A percentile compares a stretch with the other conserved stretches of the same genome.
phyloP scores from a whole-genome alignment of 345 rosid species.

The Garcia nutans region DNA sequence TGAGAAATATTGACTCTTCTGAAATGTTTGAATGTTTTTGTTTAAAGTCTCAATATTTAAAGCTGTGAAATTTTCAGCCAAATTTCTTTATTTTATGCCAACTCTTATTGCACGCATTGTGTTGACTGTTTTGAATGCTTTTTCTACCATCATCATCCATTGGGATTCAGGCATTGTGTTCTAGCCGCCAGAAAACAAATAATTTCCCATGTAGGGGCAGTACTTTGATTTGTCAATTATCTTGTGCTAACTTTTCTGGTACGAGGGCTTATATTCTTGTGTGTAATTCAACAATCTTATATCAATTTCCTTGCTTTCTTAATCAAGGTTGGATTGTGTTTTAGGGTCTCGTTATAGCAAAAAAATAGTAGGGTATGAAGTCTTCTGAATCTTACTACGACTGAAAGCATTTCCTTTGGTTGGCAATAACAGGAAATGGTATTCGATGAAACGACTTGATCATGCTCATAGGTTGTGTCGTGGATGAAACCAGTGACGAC shows the following conservation, averaged over 20 bases:
- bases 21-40: no score
- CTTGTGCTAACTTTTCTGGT: not conserved
- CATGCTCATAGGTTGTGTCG: slow-evolving; percentile 22
- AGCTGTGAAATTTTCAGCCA: no score
- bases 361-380: not conserved
- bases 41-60: no score
- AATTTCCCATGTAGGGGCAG: not conserved
- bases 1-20: not conserved
- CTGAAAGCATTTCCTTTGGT: slow-evolving; percentile 4
- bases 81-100: no score
- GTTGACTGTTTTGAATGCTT: no score
- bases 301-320: not conserved
- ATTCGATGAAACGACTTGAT: slow-evolving; percentile 62
- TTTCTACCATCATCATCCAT: no score
- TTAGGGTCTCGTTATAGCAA: not conserved
- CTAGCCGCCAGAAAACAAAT: not conserved
- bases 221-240: not conserved
- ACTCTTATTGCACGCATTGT: no score
- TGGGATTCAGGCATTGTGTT: not conserved
- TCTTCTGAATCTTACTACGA: not conserved
- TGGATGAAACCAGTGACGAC: slow-evolving; percentile 32
- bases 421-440: slow-evolving; percentile 48
- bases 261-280: not conserved
- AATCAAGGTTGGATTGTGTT: not conserved
- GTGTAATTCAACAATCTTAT: not conserved